Evolutionary conservation across 495 filamentous ascomycete species (phyloP).

Genomic region (Penicillium flavigenum): DNA sequence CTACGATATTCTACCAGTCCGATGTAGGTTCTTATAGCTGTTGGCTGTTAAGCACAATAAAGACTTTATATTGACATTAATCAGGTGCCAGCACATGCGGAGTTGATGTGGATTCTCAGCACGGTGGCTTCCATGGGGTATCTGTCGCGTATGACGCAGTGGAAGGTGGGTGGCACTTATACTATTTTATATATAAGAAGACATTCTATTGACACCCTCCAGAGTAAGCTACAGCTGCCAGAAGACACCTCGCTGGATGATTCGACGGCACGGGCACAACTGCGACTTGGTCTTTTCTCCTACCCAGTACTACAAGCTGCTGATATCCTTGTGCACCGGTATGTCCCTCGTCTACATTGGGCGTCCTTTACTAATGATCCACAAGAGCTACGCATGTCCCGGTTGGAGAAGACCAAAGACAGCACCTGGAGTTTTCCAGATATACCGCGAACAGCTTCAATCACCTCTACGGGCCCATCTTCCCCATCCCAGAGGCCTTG

Average conservation of each 20-base stretch:
- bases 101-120: constrained; percentile 95
- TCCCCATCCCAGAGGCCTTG: constrained; percentile 69
- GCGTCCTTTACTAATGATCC: background rate
- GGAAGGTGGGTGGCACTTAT: constrained; percentile 66
- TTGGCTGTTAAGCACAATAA: background rate
- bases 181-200: background rate
- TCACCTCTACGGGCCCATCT: constrained; percentile 60
- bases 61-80: constrained; percentile 17
- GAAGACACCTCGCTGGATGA: constrained; percentile 55
- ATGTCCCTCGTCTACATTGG: constrained; percentile 12
- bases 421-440: constrained; percentile 90
- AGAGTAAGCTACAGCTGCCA: constrained; percentile 69
- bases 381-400: constrained; percentile 86
- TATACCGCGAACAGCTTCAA: constrained; percentile 85
- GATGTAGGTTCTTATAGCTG: constrained; percentile 42
- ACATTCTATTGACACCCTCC: constrained; percentile 13
- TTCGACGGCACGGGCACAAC: constrained; percentile 50
- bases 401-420: constrained; percentile 88
- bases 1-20: constrained; percentile 84
- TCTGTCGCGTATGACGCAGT: constrained; percentile 93
- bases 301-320: constrained; percentile 96
- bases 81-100: constrained; percentile 73
- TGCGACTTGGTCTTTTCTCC: constrained; percentile 91
- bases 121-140: constrained; percentile 87
- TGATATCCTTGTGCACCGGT: constrained; percentile 87